phyloP scores from a whole-genome alignment of 805 yeast species.

The Groenewaldozyma salmanticensis region DNA sequence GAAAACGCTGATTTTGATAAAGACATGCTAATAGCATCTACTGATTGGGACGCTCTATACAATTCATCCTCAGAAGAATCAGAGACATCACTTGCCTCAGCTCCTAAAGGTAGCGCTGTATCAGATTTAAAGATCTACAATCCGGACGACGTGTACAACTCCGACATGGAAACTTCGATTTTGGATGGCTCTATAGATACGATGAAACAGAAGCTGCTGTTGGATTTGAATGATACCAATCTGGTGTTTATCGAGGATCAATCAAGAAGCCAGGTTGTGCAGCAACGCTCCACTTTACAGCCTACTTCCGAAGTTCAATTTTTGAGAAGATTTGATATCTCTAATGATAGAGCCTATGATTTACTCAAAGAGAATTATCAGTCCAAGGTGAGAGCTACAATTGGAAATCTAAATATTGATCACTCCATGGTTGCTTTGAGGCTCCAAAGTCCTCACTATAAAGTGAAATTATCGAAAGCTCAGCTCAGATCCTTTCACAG shows the following conservation, averaged over 20 bases:
- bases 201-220: slow-evolving; percentile 24
- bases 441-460: slow-evolving; percentile 84
- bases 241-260: slow-evolving; percentile 52
- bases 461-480: slow-evolving; percentile 57
- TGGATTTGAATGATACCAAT: slow-evolving; percentile 85
- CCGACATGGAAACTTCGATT: slow-evolving; percentile 49
- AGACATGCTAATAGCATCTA: slow-evolving; percentile 47
- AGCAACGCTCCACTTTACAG: slow-evolving; percentile 18
- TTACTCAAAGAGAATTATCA: slow-evolving; percentile 76
- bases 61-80: neutral
- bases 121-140: neutral
- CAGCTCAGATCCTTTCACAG: slow-evolving; percentile 75
- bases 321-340: slow-evolving; percentile 61
- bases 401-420: slow-evolving; percentile 83
- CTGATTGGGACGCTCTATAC: slow-evolving; percentile 65
- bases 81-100: neutral
- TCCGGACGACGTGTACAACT: slow-evolving; percentile 15
- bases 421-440: slow-evolving; percentile 83
- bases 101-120: neutral
- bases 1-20: slow-evolving; percentile 11
- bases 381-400: slow-evolving; percentile 82
- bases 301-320: slow-evolving; percentile 49
- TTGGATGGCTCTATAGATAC: slow-evolving; percentile 50
- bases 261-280: neutral
- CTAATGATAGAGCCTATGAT: slow-evolving; percentile 84